Evolutionary conservation across 2,329 filamentous ascomycete species (phyloP).

Genomic region (Aspergillus sergii): DNA sequence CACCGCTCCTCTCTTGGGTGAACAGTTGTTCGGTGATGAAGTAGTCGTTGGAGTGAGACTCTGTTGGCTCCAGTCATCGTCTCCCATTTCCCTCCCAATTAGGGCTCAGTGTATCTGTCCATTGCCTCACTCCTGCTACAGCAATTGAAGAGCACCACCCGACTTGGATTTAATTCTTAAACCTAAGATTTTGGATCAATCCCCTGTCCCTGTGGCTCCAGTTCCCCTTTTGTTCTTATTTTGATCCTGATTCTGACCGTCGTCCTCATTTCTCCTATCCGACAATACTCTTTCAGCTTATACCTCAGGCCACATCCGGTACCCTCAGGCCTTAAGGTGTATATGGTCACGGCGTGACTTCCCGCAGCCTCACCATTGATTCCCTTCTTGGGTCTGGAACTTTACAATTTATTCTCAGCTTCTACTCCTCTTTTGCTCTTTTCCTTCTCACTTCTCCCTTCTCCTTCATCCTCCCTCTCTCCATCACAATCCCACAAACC

Average conservation of each 20-base stretch:
- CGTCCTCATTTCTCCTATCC: neutral
- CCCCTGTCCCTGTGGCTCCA: neutral
- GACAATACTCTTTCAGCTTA: neutral
- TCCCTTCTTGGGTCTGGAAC: neutral
- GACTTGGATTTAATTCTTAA: neutral
- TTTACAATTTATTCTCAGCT: neutral
- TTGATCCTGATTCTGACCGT: neutral
- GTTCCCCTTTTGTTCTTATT: neutral
- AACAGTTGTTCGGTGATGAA: constrained; percentile 52
- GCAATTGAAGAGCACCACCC: neutral
- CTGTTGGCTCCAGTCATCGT: constrained; percentile 8
- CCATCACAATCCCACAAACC: neutral
- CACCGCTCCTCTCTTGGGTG: neutral
- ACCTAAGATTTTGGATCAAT: neutral
- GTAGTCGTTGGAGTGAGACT: neutral
- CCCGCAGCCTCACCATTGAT: neutral
- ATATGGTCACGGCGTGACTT: neutral
- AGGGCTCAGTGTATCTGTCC: neutral
- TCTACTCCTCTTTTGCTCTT: neutral
- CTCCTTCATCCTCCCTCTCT: neutral
- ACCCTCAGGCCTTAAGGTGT: neutral
- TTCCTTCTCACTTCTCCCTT: neutral
- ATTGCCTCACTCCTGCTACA: neutral
- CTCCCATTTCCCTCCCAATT: neutral
- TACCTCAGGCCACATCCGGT: neutral